These are phyloP conservation scores for Herpotrichia juniperi DNA, from an alignment of 2,329 filamentous ascomycete genomes.

Conservation along the genomic window DNA sequence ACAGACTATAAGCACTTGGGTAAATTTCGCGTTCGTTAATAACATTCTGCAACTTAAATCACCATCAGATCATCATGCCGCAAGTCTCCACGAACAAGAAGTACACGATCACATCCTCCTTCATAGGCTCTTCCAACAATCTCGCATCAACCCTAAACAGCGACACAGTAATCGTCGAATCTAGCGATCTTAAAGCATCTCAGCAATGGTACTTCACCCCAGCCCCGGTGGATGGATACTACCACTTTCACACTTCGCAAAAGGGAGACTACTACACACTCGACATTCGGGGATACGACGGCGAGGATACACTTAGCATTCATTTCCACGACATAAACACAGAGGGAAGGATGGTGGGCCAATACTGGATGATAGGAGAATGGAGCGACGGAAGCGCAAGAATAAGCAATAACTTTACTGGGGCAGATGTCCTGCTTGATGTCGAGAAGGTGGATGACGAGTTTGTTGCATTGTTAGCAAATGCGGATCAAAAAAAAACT, in stretches of 20 bases:
- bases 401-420: conserved; percentile 21
- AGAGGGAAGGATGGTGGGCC: conserved; percentile 8
- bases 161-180: conserved; percentile 12
- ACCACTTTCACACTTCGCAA: conserved; percentile 16
- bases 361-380: conserved; percentile 12
- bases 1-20: too few relatives aligned
- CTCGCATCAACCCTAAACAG: conserved; percentile 12
- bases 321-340: conserved; percentile 12
- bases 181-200: not conserved
- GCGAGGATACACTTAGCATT: conserved; percentile 4
- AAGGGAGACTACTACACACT: conserved; percentile 17
- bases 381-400: conserved; percentile 14
- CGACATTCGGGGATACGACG: conserved; percentile 12
- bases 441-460: conserved; percentile 3
- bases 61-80: conserved; percentile 1
- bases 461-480: conserved; percentile 3
- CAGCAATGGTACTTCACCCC: conserved; percentile 18
- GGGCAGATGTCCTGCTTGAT: conserved; percentile 17
- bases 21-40: too few relatives aligned
- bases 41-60: not conserved
- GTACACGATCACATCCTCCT: conserved; percentile 1
- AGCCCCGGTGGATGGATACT: conserved; percentile 4
- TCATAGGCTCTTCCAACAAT: conserved; percentile 10
- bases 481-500: conserved; percentile 7
- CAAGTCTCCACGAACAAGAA: not conserved